These are phyloP conservation scores for Candida peoriensis DNA, from an alignment of 805 yeast species.

Conservation along the genomic window DNA sequence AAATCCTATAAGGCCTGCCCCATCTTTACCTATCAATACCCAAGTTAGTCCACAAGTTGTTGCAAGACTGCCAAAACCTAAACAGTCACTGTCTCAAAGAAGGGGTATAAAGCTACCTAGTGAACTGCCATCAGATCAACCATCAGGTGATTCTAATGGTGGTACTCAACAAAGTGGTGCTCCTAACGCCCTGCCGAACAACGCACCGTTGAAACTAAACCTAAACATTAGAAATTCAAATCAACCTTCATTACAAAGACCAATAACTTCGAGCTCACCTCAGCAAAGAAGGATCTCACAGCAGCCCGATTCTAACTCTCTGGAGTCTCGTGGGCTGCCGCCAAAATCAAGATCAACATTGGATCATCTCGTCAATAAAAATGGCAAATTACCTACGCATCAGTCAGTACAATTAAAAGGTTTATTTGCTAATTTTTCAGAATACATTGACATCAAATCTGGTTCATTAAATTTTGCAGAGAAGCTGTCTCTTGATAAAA, in stretches of 20 bases:
- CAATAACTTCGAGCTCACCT: not conserved
- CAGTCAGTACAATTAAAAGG: slow-evolving; percentile 39
- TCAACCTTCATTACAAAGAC: not conserved
- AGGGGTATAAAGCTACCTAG: slow-evolving; percentile 87
- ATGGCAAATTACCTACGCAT: slow-evolving; percentile 19
- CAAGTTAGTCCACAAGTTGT: slow-evolving; percentile 80
- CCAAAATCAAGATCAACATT: slow-evolving; percentile 10
- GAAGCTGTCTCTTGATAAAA: slow-evolving; percentile 84
- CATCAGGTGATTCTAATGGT: not conserved
- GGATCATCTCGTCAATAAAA: slow-evolving; percentile 21
- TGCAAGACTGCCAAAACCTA: slow-evolving; percentile 67
- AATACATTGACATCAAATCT: slow-evolving; percentile 85
- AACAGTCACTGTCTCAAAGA: slow-evolving; percentile 78
- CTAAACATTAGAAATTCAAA: not conserved
- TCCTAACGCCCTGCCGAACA: not conserved
- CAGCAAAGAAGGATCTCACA: not conserved
- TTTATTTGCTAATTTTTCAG: slow-evolving; percentile 76
- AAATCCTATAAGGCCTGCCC: slow-evolving; percentile 26
- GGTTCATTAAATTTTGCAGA: slow-evolving; percentile 92
- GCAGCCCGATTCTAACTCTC: too few species aligned
- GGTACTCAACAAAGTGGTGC: slow-evolving; percentile 13
- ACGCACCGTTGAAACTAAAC: not conserved
- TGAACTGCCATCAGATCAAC: slow-evolving; percentile 52
- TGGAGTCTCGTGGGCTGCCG: too few species aligned
- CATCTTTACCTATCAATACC: slow-evolving; percentile 28